Evolutionary conservation across 768 basidiomycete species (phyloP), one percentile per base, ranked within the genome.

Genomic region (Mycena belliarum): DNA sequence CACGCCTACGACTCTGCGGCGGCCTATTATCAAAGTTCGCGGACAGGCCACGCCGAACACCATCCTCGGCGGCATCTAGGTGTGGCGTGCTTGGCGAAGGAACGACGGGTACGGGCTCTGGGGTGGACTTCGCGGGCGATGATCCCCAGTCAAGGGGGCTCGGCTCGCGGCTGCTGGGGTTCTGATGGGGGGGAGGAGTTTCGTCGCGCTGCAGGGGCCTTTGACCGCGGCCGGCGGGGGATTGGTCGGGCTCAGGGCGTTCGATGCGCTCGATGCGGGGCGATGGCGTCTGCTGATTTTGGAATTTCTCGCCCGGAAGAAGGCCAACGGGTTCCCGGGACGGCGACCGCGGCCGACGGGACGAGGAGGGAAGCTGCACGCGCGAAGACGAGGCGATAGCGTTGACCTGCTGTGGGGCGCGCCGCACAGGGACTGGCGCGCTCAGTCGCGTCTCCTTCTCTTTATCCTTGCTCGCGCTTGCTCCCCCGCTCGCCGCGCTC

Each of bases 341-440:
- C n/a, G n/a, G n/a, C n/a, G n/a, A n/a, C 21, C 47, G 12, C 32
- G 37, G 18, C 26, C 38, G 48, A 52, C 24, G 52, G 20, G 59
- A 32, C 11, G 55, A 3, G 2, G 56, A 29, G 14, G 57, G 21
- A 26, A 61, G 46, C 35, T 47, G 49, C 9, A 56, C 49, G 29
- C 54, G 48, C 29, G 72, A 73, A 6, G 72, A 73, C 6, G 72
- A 72, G 1, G 70, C 69, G 33, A 70, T 54, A 23, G 70, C 67
- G 44, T 72, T 71, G 32, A 67, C 64, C 15, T 70, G 69, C 24
- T 44, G 23, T 14, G 14, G 23, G 14, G 25, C 3, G 16, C 25
- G 24, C 12, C 25, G 23, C 43, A n/a, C 24, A 3, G 24, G 25
- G 9, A 23, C 4, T 18, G 25, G 43, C 5, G 23, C 37, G 18